Percentiles rank a stretch among this genome's conserved stretches.
Conservation (phyloP, 768 basidiomycete genomes). For the Pholiota molesta region DNA sequence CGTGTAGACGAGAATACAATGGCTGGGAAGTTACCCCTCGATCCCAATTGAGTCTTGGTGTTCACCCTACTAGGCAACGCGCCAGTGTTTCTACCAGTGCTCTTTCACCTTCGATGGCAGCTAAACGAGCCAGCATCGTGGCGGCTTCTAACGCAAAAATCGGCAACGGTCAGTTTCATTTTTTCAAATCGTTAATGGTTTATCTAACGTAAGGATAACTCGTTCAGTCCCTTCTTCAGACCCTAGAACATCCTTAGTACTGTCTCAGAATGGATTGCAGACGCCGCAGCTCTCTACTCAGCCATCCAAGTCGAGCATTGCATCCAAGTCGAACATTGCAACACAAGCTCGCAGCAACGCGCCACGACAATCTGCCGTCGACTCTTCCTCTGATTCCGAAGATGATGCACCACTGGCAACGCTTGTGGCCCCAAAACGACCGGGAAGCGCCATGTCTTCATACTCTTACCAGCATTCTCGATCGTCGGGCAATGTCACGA, state of each 20-base stretch:
- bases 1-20: conserved; percentile 11
- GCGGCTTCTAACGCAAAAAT: conserved; percentile 33
- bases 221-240: neutral
- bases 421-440: conserved; percentile 63
- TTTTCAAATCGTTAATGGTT: neutral
- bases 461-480: conserved; percentile 31
- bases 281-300: neutral
- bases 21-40: conserved; percentile 23
- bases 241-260: neutral
- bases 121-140: conserved; percentile 49
- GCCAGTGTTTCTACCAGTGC: conserved; percentile 66
- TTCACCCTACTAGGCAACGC: conserved; percentile 37
- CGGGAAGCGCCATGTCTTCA: conserved; percentile 61
- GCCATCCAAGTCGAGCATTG: conserved; percentile 1
- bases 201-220: neutral
- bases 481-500: conserved; percentile 26
- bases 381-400: conserved; percentile 42
- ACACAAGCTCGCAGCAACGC: conserved; percentile 1
- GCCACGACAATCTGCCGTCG: conserved; percentile 20
- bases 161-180: conserved; percentile 30
- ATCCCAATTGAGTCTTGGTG: conserved; percentile 38
- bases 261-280: neutral
- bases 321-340: neutral
- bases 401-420: conserved; percentile 69
- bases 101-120: conserved; percentile 51